Percentiles rank a stretch among this genome's conserved stretches.
These are phyloP conservation scores for Orbilia oligospora DNA, from an alignment of 2,329 filamentous ascomycete species.

Conservation along the genomic window DNA sequence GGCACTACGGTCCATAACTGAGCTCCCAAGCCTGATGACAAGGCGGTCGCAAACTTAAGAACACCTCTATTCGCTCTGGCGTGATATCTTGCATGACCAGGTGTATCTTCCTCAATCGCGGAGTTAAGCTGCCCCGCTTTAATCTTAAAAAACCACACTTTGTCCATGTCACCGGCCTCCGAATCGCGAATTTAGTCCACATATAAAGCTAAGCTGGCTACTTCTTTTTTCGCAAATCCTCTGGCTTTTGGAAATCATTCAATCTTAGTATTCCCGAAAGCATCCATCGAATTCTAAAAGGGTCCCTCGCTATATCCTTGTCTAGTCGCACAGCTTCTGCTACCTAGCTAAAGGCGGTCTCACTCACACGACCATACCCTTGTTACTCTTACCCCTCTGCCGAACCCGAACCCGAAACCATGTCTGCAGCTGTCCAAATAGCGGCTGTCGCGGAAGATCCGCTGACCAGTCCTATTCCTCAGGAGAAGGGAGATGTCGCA, in stretches of 20 bases:
- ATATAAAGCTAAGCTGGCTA: constrained; percentile 12
- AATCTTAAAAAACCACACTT: constrained; percentile 12
- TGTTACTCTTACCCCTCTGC: constrained; percentile 6
- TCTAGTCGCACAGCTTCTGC: constrained; percentile 29
- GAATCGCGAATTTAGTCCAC: constrained; percentile 36
- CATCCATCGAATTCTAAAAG: constrained; percentile 10
- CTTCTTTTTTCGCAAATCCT: background rate
- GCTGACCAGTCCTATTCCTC: constrained; percentile 61
- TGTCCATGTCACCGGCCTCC: constrained; percentile 38
- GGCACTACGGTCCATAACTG: constrained; percentile 17
- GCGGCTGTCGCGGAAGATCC: constrained; percentile 36
- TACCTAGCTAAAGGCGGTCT: background rate
- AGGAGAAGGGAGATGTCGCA: constrained; percentile 67
- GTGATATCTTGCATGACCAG: constrained; percentile 48
- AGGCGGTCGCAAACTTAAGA: constrained; percentile 20
- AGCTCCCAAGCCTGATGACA: constrained; percentile 20
- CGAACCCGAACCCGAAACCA: constrained; percentile 35
- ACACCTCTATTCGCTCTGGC: constrained; percentile 40
- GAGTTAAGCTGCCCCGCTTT: constrained; percentile 55
- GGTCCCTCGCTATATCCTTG: constrained; percentile 6
- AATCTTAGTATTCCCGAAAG: constrained; percentile 7
- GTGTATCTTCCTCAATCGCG: constrained; percentile 9
- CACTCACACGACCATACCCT: constrained; percentile 36
- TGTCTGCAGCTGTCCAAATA: constrained; percentile 42
- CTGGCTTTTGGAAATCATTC: constrained; percentile 1